phyloP scores from a whole-genome alignment of 2,329 filamentous ascomycete species.

The Fusarium sulawesiense region DNA sequence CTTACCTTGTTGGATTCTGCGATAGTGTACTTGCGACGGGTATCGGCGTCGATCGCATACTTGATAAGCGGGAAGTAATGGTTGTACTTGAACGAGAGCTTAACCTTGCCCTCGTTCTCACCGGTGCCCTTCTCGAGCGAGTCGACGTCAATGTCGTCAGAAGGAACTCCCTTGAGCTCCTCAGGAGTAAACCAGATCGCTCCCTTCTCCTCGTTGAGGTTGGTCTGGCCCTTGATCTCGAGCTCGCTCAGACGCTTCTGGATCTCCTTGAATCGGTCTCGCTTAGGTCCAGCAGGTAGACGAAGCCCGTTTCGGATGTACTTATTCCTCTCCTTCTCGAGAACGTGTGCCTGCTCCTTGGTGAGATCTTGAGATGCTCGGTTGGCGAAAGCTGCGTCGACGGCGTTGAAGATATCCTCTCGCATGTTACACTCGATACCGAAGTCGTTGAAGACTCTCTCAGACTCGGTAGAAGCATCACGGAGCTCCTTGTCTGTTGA shows the following conservation, averaged over 20 bases:
- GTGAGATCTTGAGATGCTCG: slow-evolving; percentile 68
- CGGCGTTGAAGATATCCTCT: slow-evolving; percentile 79
- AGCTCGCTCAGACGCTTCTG: slow-evolving; percentile 82
- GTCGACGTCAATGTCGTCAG: slow-evolving; percentile 73
- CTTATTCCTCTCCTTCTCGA: slow-evolving; percentile 81
- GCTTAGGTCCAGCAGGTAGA: slow-evolving; percentile 74
- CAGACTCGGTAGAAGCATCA: slow-evolving; percentile 80
- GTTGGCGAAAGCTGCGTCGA: slow-evolving; percentile 67
- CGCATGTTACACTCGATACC: slow-evolving; percentile 83
- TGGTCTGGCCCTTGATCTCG: slow-evolving; percentile 80
- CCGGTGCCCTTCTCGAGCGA: slow-evolving; percentile 77
- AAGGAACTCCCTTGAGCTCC: slow-evolving; percentile 79
- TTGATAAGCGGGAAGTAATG: slow-evolving; percentile 83
- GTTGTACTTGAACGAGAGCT: slow-evolving; percentile 85
- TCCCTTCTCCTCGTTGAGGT: slow-evolving; percentile 85
- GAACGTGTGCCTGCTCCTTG: slow-evolving; percentile 74
- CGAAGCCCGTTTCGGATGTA: slow-evolving; percentile 82
- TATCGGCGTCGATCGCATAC: slow-evolving; percentile 77
- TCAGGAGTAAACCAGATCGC: slow-evolving; percentile 80
- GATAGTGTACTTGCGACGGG: slow-evolving; percentile 75
- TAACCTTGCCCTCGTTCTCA: slow-evolving; percentile 78
- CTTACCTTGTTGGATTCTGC: slow-evolving; percentile 81
- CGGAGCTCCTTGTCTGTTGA: slow-evolving; percentile 75
- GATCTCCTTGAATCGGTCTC: slow-evolving; percentile 87
- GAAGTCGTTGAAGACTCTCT: slow-evolving; percentile 81